Base-by-base conservation (phyloP, 306 rosid genomes). In the Begonia masoniana region DNA sequence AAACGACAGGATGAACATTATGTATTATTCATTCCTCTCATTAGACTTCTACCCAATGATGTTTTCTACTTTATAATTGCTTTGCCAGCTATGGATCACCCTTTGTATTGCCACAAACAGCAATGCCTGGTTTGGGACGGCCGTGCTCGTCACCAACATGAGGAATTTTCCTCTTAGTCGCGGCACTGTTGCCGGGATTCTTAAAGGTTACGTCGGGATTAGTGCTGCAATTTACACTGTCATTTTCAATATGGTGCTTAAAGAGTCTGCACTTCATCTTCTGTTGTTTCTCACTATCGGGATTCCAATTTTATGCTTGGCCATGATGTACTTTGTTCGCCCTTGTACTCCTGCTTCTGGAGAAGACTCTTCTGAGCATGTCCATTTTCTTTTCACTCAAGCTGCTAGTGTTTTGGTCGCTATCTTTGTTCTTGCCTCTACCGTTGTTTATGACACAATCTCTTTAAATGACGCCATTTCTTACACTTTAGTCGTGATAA, bases 101-200 rank as follows among this genome's bases (percentile, higher is more conserved):
- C 94, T 84, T 17, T 72, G 78, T 51, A 56, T 84, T 16, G 97
- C 84, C 51, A 41, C 82, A 2, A 75, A 84, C 39, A 74, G 95
- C 66, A 36, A 65, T 41, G 88, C 97, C 39, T 88, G 97, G 95
- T 66, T 82, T 4, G 82, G 88, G 16, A 82, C 87, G 5, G 76
- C 95, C 2, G 86, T 84, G 58, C 86, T 84, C 50, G 86, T 88
- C 24, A 82, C 86, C 61, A 88, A 84, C 82, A 88, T 88, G 97
- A 88, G 93, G 58, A 88, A 88, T 78, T 88, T 88, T 71, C 97
- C 93, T 71, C 86, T 82, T 57, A 79, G 79, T 41, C 69, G 93
- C 62, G 97, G 95, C 65, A 77, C 79, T 7, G 78, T 84, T 58
- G 81, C 93, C 41, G 97, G 95, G 58, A 82, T 88, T 68, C 93